Evolutionary conservation across 306 rosid genomes (phyloP).

Genomic region (Macrotyloma uniflorum): DNA sequence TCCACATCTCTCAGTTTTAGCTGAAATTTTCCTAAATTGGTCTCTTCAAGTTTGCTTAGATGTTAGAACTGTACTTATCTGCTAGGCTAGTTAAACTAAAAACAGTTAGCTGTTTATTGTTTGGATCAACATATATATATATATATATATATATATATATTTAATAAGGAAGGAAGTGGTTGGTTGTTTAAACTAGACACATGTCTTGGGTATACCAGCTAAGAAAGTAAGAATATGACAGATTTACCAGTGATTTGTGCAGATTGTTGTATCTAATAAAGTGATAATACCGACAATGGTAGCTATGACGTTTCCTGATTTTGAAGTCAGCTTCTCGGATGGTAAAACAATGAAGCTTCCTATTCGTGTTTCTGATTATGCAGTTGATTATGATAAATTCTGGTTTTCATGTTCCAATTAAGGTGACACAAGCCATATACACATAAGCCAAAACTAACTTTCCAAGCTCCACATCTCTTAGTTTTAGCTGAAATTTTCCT

Average conservation of each 20-base stretch:
- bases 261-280: too few relatives aligned
- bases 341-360: too few relatives aligned
- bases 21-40: background rate
- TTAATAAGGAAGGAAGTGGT: background rate
- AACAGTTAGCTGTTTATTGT: background rate
- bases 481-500: too few relatives aligned
- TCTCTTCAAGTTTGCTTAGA: background rate
- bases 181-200: slow-evolving; percentile 24
- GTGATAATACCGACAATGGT: slow-evolving; percentile 79
- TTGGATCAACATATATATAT: too few relatives aligned
- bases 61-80: slow-evolving; percentile 25
- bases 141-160: background rate
- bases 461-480: too few relatives aligned
- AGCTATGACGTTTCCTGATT: too few relatives aligned
- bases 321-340: too few relatives aligned
- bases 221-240: slow-evolving; percentile 17
- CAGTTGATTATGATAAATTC: background rate
- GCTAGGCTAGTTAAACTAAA: background rate
- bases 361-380: too few relatives aligned
- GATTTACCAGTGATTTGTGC: slow-evolving; percentile 35
- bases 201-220: background rate
- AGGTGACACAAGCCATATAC: too few relatives aligned
- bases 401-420: background rate
- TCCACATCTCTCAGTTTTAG: too few relatives aligned
- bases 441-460: too few relatives aligned